Evolutionary conservation across 306 rosid species (phyloP), one percentile per base, ranked within the genome.

Genomic region (Cercis canadensis): DNA sequence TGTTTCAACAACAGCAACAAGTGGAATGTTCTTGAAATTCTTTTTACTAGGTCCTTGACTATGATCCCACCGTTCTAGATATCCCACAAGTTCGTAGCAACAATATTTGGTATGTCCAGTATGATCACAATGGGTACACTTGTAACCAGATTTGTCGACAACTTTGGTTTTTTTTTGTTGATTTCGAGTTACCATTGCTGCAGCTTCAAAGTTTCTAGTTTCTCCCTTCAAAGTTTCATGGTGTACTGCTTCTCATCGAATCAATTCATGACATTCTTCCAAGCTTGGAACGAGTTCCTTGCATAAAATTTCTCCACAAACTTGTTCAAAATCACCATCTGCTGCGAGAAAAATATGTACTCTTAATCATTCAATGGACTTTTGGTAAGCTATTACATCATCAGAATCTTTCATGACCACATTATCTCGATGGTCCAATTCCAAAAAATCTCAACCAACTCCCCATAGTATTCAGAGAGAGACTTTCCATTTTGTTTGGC

Each of bases 351-450:
- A 24, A 8, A 33, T 45, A 19, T 67, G 32, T 10, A 34, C 31
- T 14, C 39, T 0, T 36, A 7, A 13, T 4, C 13, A 8, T 11
- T 50, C 11, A 7, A 67, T 18, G 8, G 36, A 33, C 3, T 52
- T 33, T 36, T 6, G 18, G 5, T 61, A 37, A 8, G 37, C 3
- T 67, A 0, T 11, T 0, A 33, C 19, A 33, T 70, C 75, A 11
- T 70, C 11, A 0, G 32, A 7, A 40, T 11, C 39, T 2, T 44
- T 31, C 75, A 57, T 70, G n/a, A 44, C 5, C 55, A 58, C 57
- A 0, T 44, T 70, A 44, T 70, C 67, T 13, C 8, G 46, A 24
- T 57, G 56, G 19, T 40, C 67, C 8, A 70, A 58, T 18, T 70
- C 57, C 0, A n/a, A n/a, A n/a, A 55, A 39, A 55, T n/a, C 24